These are phyloP conservation scores for Chenopodium suecicum DNA, from an alignment of 148 eudicot species.

Conservation along the genomic window DNA sequence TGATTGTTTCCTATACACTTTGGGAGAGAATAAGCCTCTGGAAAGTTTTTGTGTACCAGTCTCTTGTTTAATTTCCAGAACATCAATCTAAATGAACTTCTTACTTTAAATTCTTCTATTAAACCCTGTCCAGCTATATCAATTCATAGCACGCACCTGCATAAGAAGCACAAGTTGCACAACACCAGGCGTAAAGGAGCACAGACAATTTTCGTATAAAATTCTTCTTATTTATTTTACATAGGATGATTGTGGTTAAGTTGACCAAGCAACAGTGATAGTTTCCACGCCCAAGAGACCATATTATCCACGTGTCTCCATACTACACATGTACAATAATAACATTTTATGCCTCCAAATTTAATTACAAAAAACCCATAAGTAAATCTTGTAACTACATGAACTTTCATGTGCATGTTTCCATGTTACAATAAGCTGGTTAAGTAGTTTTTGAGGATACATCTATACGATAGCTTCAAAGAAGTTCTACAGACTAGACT, in stretches of 20 bases:
- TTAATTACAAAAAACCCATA: background rate
- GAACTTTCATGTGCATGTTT: background rate
- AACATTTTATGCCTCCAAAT: background rate
- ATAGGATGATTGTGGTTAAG: background rate
- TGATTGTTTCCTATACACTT: too few species aligned
- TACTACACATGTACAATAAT: background rate
- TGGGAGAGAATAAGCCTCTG: too few species aligned
- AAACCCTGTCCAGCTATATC: too few species aligned
- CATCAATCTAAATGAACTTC: too few species aligned
- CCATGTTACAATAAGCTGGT: background rate
- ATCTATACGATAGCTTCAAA: background rate
- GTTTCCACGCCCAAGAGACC: background rate
- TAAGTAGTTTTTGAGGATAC: background rate
- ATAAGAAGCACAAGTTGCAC: background rate
- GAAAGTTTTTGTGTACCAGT: too few species aligned
- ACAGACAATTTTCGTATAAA: background rate
- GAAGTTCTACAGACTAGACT: background rate
- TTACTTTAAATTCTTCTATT: too few species aligned
- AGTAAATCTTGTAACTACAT: background rate
- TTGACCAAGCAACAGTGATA: background rate
- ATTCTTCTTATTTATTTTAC: background rate
- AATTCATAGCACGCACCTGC: too few species aligned
- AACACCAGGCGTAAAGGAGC: background rate
- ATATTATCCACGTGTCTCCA: background rate
- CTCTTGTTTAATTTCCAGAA: too few species aligned